Evolutionary conservation across 2,329 filamentous ascomycete genomes (phyloP), one percentile per base, ranked within the genome.

Genomic region (Fusarium dlaminii): DNA sequence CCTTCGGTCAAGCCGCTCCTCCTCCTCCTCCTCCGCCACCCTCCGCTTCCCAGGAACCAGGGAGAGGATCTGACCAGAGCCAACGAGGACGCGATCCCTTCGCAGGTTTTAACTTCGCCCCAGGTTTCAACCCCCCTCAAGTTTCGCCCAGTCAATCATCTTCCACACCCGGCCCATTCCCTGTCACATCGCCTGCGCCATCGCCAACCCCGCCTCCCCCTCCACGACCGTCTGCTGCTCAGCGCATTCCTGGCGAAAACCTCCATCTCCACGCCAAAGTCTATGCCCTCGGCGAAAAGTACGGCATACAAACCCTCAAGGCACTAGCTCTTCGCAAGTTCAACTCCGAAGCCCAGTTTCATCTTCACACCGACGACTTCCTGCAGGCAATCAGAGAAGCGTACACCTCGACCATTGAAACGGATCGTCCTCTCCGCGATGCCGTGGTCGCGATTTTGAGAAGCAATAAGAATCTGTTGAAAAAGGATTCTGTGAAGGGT

Each of bases 1-100:
- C 1, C 3, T n/a, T 18, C 4, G 13, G 9, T 22, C 0, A 0
- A 0, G 13, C 5, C 12, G 0, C 6, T 3, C 0, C 13, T 29
- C 18, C 13, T 12, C 18, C 13, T 12, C 13, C 27, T 17, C 20
- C 27, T 1, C 45, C 9, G 20, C 45, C 13, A 22, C 0, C 20
- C 0, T 9, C 4, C 20, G 13, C 45, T 22, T 48, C 27, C 8
- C 13, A 22, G 0, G 8, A 5, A 15, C 6, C 8, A 22, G 3
- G 18, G 5, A 29, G 18, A 29, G 43, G 22, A 30, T 2, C 0
- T 12, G 27, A 2, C 10, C 45, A 0, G 1, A 8, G 5, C 14
- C 13, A 0, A 12, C 20, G 2, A 48, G 45, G 10, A 30, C 45
- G 1, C 8, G 10, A 20, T 30, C 6, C 0, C 3, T 3, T 17